A percentile compares a stretch with the other conserved stretches of the same genome.
Conservation (phyloP, 768 basidiomycete species). For the Pulveroboletus frians region DNA sequence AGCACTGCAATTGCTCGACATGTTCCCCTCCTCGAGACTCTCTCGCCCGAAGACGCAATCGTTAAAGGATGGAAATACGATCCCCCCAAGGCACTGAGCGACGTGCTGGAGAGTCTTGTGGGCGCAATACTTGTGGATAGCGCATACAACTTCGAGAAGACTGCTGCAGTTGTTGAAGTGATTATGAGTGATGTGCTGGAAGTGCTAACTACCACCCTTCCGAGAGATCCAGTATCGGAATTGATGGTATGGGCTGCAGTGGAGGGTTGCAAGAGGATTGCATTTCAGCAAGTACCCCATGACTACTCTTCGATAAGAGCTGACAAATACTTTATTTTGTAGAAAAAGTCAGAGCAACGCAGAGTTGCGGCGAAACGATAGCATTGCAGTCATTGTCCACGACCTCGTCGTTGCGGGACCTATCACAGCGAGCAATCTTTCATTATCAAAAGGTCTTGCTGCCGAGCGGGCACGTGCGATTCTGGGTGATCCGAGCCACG, state of each 20-base stretch:
- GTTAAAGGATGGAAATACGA: conserved; percentile 73
- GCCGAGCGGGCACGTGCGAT: conserved; percentile 56
- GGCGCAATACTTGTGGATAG: conserved; percentile 83
- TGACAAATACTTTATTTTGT: neutral
- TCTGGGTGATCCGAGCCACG: conserved; percentile 44
- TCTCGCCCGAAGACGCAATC: conserved; percentile 58
- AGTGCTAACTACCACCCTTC: conserved; percentile 52
- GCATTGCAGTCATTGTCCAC: conserved; percentile 57
- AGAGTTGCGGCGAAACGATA: conserved; percentile 42
- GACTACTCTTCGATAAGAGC: neutral
- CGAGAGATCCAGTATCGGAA: conserved; percentile 68
- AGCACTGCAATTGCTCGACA: conserved; percentile 58
- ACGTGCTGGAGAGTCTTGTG: conserved; percentile 79
- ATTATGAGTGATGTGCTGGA: conserved; percentile 66
- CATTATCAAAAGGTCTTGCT: conserved; percentile 63
- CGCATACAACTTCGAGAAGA: conserved; percentile 66
- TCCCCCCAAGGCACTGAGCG: conserved; percentile 81
- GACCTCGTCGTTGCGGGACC: conserved; percentile 54
- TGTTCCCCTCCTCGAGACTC: conserved; percentile 51
- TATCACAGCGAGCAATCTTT: conserved; percentile 49
- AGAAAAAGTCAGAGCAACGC: conserved; percentile 43
- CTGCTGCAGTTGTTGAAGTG: conserved; percentile 52
- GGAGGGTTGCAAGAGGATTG: conserved; percentile 50
- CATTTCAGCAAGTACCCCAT: conserved; percentile 39
- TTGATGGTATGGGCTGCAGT: conserved; percentile 62